phyloP scores from a whole-genome alignment of 208 protist species.

The Acanthamoeba royreba region DNA sequence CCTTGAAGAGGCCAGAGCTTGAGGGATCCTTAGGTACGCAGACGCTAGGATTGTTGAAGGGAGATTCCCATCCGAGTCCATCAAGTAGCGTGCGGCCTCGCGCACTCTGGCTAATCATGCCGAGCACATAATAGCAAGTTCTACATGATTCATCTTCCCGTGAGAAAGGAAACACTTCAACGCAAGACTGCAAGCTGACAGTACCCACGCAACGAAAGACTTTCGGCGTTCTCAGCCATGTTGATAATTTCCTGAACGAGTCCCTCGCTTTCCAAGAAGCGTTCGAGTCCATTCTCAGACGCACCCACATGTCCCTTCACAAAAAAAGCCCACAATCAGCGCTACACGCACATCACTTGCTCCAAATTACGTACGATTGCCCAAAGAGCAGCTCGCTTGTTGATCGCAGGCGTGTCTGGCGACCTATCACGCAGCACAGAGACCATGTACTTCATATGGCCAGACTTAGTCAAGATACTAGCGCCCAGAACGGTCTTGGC shows the following conservation, averaged over 20 bases:
- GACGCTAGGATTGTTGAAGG: not conserved
- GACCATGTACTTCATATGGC: not conserved
- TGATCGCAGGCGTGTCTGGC: not conserved
- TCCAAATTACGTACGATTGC: not conserved
- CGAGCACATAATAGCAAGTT: not conserved
- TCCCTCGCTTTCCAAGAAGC: not conserved
- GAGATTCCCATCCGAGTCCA: not conserved
- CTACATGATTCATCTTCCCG: too few relatives aligned
- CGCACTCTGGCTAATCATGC: not conserved
- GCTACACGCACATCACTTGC: not conserved
- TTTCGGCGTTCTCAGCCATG: not conserved
- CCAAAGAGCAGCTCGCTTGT: not conserved
- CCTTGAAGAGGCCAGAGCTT: not conserved
- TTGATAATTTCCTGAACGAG: not conserved
- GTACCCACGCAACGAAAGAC: not conserved
- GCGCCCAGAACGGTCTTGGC: slow-evolving; percentile 61
- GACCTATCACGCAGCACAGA: not conserved
- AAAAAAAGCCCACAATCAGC: too few relatives aligned
- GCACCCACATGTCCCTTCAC: not conserved
- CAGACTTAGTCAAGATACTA: not conserved
- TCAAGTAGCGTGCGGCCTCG: not conserved
- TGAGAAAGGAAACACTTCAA: not conserved
- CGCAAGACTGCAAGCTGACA: not conserved
- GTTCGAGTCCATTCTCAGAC: not conserved
- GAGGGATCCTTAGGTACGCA: not conserved